A percentile compares a stretch with the other conserved stretches of the same genome.
These are phyloP conservation scores for Chrysosporium queenslandicum DNA, from an alignment of 2,329 filamentous ascomycete species.

Conservation along the genomic window DNA sequence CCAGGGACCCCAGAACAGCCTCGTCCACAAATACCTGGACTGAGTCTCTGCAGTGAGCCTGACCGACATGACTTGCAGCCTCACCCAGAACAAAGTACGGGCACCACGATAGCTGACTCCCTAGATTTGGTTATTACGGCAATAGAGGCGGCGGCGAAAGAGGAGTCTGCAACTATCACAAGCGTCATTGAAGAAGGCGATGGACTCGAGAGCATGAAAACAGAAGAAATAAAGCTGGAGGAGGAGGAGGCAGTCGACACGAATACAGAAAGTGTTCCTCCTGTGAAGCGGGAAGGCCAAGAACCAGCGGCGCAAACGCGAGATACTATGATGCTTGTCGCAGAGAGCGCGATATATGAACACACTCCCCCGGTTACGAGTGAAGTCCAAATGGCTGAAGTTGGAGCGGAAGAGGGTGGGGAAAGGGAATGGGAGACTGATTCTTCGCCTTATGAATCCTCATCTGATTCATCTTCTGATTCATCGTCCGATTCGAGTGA, in stretches of 20 bases:
- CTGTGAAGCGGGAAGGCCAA: not conserved
- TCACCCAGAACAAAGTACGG: not conserved
- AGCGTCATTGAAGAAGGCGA: not conserved
- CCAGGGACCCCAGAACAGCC: constrained; percentile 17
- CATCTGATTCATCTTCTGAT: constrained; percentile 39
- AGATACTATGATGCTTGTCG: constrained; percentile 3
- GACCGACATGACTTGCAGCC: not conserved
- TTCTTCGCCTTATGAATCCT: constrained; percentile 65
- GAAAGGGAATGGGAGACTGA: constrained; percentile 75
- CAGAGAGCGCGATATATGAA: not conserved
- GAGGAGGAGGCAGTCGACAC: not conserved
- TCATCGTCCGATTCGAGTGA: constrained; percentile 55
- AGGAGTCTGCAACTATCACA: not conserved
- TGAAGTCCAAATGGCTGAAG: constrained; percentile 6
- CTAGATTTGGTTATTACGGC: constrained; percentile 7
- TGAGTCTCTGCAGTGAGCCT: constrained; percentile 24
- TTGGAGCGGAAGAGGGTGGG: constrained; percentile 22
- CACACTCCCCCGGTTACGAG: constrained; percentile 4
- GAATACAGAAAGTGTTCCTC: not conserved
- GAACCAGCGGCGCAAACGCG: not conserved
- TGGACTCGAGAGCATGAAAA: not conserved
- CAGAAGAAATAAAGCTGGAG: not conserved
- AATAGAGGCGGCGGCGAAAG: constrained; percentile 8
- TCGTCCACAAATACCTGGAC: constrained; percentile 28
- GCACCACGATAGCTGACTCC: constrained; percentile 5